Percentiles rank a stretch among this genome's conserved stretches.
Evolutionary conservation across 352 stramenopile genomes (phyloP).

Genomic region (Pythium folliculosum): DNA sequence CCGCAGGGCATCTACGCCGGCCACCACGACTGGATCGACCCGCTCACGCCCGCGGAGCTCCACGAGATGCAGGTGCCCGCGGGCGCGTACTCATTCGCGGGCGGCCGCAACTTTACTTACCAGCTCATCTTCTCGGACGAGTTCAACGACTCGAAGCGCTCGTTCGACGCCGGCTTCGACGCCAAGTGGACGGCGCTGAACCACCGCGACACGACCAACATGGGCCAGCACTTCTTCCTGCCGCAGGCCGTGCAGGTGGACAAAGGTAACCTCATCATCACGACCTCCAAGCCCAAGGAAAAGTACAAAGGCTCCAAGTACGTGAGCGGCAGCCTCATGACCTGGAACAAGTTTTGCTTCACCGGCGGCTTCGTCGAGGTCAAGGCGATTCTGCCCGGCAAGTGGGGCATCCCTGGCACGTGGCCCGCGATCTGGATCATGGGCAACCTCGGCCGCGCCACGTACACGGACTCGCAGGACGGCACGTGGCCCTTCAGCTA

Average conservation of each 20-base stretch:
- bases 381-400: conserved; percentile 92
- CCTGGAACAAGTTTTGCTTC: conserved; percentile 99
- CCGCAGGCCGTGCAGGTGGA: conserved; percentile 91
- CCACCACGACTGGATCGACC: conserved; percentile 72
- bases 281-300: conserved; percentile 83
- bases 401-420: conserved; percentile 92
- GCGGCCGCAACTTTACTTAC: conserved; percentile 55
- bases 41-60: conserved; percentile 60
- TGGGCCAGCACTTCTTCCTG: conserved; percentile 97
- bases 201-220: conserved; percentile 94
- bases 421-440: conserved; percentile 99
- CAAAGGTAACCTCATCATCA: conserved; percentile 94
- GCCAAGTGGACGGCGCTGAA: conserved; percentile 95
- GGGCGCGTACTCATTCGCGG: conserved; percentile 35
- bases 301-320: conserved; percentile 75
- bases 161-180: conserved; percentile 94
- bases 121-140: conserved; percentile 96
- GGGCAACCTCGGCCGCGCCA: conserved; percentile 95
- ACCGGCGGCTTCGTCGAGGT: conserved; percentile 97
- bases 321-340: conserved; percentile 94
- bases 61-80: conserved; percentile 49
- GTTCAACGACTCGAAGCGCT: conserved; percentile 93
- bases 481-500: conserved; percentile 98
- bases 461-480: conserved; percentile 93
- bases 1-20: conserved; percentile 45